Percentiles rank a stretch among this genome's conserved stretches.
Evolutionary conservation across 2,329 filamentous ascomycete species (phyloP).

Genomic region (Colletotrichum lupini): DNA sequence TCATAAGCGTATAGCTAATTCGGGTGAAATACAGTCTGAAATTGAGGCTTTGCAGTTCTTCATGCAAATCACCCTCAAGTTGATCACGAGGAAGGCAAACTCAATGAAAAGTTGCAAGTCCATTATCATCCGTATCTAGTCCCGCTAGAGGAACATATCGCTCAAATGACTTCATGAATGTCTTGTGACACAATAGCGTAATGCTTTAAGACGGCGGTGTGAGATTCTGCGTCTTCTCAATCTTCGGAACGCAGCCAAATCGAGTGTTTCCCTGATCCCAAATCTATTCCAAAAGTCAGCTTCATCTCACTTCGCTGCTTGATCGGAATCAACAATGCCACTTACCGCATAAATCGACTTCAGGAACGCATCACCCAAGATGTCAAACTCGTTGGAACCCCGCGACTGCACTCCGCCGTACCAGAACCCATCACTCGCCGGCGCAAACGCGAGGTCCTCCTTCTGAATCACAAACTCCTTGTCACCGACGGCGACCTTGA

Average conservation of each 20-base stretch:
- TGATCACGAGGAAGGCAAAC: neutral
- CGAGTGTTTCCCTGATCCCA: slow-evolving; percentile 33
- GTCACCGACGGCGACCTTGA: slow-evolving; percentile 67
- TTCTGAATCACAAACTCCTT: slow-evolving; percentile 48
- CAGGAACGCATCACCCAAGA: slow-evolving; percentile 27
- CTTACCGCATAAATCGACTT: slow-evolving; percentile 33
- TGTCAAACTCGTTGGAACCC: slow-evolving; percentile 30
- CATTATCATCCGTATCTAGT: neutral
- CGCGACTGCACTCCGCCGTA: slow-evolving; percentile 31
- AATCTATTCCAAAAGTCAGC: slow-evolving; percentile 15
- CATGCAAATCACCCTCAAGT: neutral
- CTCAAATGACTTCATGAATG: neutral
- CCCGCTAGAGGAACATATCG: neutral
- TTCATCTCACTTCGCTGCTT: neutral
- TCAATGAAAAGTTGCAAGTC: neutral
- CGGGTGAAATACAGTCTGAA: too few species aligned
- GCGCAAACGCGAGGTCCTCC: slow-evolving; percentile 28
- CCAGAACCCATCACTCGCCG: slow-evolving; percentile 24
- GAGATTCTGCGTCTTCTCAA: slow-evolving; percentile 29
- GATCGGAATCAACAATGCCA: neutral
- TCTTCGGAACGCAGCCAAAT: slow-evolving; percentile 30
- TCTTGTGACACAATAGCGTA: neutral
- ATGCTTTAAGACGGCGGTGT: neutral
- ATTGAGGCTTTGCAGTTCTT: neutral
- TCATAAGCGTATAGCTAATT: neutral